A percentile compares a stretch with the other conserved stretches of the same genome.
Conservation (phyloP, 768 basidiomycete genomes). For the Suillus sp. region DNA sequence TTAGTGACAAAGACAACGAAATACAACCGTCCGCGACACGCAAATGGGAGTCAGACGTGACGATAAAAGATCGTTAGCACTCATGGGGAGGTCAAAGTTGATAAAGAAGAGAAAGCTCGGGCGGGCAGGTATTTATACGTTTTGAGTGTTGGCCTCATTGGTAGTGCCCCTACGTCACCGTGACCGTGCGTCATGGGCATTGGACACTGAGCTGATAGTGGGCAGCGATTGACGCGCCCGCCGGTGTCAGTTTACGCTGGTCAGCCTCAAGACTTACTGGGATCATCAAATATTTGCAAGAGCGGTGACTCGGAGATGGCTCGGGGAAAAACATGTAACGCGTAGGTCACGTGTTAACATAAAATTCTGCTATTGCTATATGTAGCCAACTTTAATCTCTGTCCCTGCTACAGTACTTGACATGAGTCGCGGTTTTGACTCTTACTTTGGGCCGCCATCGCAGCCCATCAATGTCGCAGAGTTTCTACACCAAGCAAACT, state of each 20-base stretch:
- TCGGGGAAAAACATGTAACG: background rate
- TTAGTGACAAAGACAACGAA: background rate
- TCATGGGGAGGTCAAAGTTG: slow-evolving; percentile 1
- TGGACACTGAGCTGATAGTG: background rate
- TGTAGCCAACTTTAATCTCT: background rate
- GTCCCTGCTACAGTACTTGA: slow-evolving; percentile 11
- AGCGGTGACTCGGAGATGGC: background rate
- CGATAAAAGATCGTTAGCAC: background rate
- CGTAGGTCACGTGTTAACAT: background rate
- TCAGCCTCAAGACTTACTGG: background rate
- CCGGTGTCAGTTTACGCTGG: background rate
- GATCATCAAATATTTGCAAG: background rate
- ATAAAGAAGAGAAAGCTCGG: background rate
- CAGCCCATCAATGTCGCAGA: slow-evolving; percentile 48
- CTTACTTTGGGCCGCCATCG: slow-evolving; percentile 66
- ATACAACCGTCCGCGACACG: background rate
- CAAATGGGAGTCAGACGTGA: background rate
- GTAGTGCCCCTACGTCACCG: background rate
- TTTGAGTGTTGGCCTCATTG: background rate
- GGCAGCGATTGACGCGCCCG: background rate
- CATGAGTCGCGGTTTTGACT: slow-evolving; percentile 42
- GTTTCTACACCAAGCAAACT: slow-evolving; percentile 43
- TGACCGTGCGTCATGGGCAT: background rate
- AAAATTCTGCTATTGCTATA: background rate
- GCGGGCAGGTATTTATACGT: slow-evolving; percentile 1